Percentiles rank a stretch among this genome's conserved stretches.
Conservation (phyloP, 495 filamentous ascomycete species). For the Hypoxylon fragiforme region DNA sequence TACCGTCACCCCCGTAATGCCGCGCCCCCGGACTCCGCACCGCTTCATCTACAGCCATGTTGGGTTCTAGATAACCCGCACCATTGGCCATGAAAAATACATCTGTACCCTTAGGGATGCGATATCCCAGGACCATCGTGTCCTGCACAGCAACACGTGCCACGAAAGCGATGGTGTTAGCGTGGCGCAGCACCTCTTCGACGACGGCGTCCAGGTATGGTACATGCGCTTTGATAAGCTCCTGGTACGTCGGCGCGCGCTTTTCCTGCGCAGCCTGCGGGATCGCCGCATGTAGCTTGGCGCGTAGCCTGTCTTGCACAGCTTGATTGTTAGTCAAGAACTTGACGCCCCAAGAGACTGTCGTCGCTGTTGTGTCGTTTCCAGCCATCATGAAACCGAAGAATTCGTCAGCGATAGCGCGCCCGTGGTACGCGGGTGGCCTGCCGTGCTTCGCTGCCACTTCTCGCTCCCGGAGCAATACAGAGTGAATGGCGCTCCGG, state of each 20-base stretch:
- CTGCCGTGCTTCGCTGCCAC: too few relatives aligned
- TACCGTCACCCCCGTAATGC: background rate
- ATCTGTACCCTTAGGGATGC: background rate
- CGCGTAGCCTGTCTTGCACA: constrained; percentile 34
- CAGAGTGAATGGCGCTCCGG: too few relatives aligned
- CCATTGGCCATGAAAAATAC: background rate
- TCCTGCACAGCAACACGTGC: background rate
- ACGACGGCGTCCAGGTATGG: background rate
- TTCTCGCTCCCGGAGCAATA: too few relatives aligned
- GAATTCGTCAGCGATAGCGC: too few relatives aligned
- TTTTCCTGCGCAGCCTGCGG: constrained; percentile 11
- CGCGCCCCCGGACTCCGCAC: background rate
- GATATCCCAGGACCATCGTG: background rate
- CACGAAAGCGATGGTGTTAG: background rate
- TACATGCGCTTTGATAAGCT: background rate
- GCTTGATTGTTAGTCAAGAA: constrained; percentile 36
- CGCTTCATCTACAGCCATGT: background rate
- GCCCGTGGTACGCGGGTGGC: too few relatives aligned
- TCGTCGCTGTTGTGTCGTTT: constrained; percentile 38
- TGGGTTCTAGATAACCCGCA: too few relatives aligned
- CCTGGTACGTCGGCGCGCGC: background rate
- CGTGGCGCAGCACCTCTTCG: background rate
- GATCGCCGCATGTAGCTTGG: constrained; percentile 14
- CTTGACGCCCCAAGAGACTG: constrained; percentile 42
- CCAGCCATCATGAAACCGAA: constrained; percentile 39